These are phyloP conservation scores for Akebia trifoliata DNA, from an alignment of 164 flowering plant species.

Conservation along the genomic window DNA sequence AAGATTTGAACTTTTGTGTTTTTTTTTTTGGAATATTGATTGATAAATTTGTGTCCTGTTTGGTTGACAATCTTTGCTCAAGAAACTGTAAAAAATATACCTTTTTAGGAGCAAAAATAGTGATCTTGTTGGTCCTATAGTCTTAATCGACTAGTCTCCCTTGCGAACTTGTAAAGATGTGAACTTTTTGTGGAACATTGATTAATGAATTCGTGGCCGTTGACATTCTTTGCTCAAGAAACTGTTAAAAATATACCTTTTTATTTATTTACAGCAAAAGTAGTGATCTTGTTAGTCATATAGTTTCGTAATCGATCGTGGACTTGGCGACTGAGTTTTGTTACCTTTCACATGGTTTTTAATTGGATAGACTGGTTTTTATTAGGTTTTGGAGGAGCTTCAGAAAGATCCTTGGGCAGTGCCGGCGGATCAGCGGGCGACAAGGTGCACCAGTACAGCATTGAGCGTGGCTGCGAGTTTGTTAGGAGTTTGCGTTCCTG, in stretches of 20 bases:
- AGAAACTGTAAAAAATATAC: too few relatives aligned
- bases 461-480: conserved; percentile 76
- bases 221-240: too few relatives aligned
- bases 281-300: background rate
- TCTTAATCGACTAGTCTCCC: too few relatives aligned
- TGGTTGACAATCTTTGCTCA: too few relatives aligned
- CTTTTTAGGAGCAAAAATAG: too few relatives aligned
- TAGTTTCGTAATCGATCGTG: background rate
- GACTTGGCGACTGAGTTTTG: background rate
- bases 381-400: conserved; percentile 86
- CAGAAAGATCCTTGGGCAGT: conserved; percentile 90
- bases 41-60: too few relatives aligned
- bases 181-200: too few relatives aligned
- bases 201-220: too few relatives aligned
- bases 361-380: background rate
- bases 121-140: too few relatives aligned
- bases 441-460: conserved; percentile 87
- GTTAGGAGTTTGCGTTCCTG: conserved; percentile 93
- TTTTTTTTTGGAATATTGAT: background rate
- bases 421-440: conserved; percentile 69
- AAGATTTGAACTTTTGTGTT: background rate
- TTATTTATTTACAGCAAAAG: too few relatives aligned
- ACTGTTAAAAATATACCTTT: too few relatives aligned
- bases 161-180: too few relatives aligned
- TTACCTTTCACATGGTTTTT: background rate